phyloP scores from a whole-genome alignment of 2,329 filamentous ascomycete species.

The Fusarium circinatum region DNA sequence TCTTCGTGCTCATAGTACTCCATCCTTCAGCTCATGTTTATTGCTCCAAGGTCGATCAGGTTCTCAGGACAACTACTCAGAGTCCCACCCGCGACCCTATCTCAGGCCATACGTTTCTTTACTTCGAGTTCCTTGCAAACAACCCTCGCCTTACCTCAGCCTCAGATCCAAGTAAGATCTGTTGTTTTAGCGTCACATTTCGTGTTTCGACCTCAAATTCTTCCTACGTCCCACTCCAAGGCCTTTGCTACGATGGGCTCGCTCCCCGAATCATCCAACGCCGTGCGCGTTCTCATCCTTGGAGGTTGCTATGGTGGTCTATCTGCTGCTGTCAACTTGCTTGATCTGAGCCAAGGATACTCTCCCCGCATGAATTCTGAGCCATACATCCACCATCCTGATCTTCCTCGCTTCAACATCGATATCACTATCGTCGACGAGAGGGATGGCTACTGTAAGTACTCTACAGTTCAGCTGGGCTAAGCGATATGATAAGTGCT shows the following conservation, averaged over 20 bases:
- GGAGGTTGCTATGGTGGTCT: slow-evolving; percentile 81
- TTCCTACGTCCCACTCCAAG: slow-evolving; percentile 12
- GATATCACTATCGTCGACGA: slow-evolving; percentile 82
- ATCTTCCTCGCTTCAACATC: slow-evolving; percentile 62
- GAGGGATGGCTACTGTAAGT: slow-evolving; percentile 83
- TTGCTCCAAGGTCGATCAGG: slow-evolving; percentile 22
- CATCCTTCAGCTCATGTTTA: slow-evolving; percentile 35
- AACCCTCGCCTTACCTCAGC: slow-evolving; percentile 6
- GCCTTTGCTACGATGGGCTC: slow-evolving; percentile 46
- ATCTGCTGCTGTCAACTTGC: slow-evolving; percentile 71
- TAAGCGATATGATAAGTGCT: neutral
- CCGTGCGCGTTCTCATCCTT: slow-evolving; percentile 70
- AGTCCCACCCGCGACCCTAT: slow-evolving; percentile 10
- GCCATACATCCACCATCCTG: slow-evolving; percentile 53
- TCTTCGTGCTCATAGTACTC: neutral
- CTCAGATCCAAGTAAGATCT: slow-evolving; percentile 4
- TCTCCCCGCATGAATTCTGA: slow-evolving; percentile 57
- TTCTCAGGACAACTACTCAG: slow-evolving; percentile 24
- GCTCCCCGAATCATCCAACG: slow-evolving; percentile 44
- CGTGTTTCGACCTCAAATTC: slow-evolving; percentile 6
- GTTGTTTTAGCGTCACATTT: slow-evolving; percentile 1
- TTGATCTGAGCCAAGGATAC: slow-evolving; percentile 70
- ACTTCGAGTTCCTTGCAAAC: slow-evolving; percentile 4
- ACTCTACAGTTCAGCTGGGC: neutral
- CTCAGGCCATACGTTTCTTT: slow-evolving; percentile 11